phyloP scores from a whole-genome alignment of 305 asterid genomes.

The Rubia peregrina region DNA sequence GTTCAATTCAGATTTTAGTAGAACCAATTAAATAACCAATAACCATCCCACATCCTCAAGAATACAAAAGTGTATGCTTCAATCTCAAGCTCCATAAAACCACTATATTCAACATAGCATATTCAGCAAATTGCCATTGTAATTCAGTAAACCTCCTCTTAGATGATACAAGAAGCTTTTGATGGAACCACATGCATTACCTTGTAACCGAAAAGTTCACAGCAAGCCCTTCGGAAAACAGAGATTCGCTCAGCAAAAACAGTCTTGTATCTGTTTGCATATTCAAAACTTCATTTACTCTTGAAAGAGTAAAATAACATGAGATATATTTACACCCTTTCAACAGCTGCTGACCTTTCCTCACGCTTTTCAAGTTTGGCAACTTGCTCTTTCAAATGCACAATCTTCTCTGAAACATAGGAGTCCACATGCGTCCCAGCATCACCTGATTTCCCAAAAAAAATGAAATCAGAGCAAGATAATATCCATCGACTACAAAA shows the following conservation, averaged over 20 bases:
- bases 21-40: background rate
- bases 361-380: constrained; percentile 95
- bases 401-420: constrained; percentile 72
- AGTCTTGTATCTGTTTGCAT: constrained; percentile 68
- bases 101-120: background rate
- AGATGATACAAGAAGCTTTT: constrained; percentile 7
- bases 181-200: constrained; percentile 31
- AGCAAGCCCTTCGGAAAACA: constrained; percentile 95
- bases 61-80: background rate
- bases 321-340: constrained; percentile 17
- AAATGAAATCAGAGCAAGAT: background rate
- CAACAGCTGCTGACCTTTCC: constrained; percentile 60
- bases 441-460: constrained; percentile 47
- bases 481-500: background rate
- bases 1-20: background rate
- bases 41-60: background rate
- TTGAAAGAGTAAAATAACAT: constrained; percentile 2
- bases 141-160: background rate
- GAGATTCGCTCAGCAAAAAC: constrained; percentile 96
- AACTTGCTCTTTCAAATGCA: constrained; percentile 89
- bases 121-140: background rate
- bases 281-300: constrained; percentile 11
- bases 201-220: constrained; percentile 98
- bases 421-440: constrained; percentile 85
- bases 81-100: background rate